These are phyloP conservation scores for Solanum medicagineum DNA, from an alignment of 257 asterid genomes.

Conservation along the genomic window DNA sequence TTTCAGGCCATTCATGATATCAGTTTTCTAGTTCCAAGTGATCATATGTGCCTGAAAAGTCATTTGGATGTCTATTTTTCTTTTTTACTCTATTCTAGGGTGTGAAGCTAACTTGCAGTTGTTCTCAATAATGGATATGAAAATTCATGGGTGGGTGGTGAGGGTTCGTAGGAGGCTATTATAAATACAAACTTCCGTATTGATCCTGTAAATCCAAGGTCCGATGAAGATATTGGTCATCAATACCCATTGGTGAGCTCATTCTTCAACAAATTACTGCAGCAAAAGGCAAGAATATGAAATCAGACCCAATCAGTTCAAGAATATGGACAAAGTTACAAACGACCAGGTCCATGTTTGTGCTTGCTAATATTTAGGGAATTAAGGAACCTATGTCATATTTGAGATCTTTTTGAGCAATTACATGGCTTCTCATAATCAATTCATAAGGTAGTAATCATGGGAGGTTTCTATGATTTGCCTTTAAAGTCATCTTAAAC, in stretches of 20 bases:
- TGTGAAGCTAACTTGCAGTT: background rate
- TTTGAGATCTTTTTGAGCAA: background rate
- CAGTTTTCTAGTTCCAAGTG: background rate
- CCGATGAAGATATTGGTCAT: background rate
- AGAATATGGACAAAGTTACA: background rate
- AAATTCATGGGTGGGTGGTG: background rate
- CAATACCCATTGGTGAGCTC: background rate
- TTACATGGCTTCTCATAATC: background rate
- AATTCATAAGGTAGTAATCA: background rate
- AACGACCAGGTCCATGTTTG: background rate
- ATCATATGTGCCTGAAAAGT: background rate
- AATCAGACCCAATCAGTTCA: background rate
- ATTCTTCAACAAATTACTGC: background rate
- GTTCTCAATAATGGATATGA: background rate
- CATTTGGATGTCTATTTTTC: background rate
- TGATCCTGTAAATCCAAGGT: background rate
- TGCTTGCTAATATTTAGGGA: background rate
- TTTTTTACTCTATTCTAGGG: background rate
- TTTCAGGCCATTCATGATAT: background rate
- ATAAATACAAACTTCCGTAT: background rate
- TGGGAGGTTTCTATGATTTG: background rate
- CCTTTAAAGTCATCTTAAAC: background rate
- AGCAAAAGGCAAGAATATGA: background rate
- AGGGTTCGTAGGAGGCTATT: background rate
- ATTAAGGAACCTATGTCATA: background rate